Evolutionary conservation across 495 filamentous ascomycete species (phyloP).

Genomic region (Aspergillus diversus): DNA sequence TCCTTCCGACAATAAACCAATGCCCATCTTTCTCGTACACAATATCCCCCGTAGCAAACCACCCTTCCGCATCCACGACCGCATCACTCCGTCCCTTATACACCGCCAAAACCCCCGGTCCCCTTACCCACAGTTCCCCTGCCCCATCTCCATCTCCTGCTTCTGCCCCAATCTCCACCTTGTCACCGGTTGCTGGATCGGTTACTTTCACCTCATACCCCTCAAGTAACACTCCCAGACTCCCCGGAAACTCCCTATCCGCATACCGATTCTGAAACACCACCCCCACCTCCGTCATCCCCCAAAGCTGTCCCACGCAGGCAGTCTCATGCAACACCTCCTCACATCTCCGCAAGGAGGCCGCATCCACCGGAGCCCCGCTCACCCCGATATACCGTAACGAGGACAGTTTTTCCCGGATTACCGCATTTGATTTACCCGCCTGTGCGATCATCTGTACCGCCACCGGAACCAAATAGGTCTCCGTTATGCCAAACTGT

Average conservation of each 20-base stretch:
- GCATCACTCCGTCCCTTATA: constrained; percentile 37
- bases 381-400: constrained; percentile 36
- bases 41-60: constrained; percentile 78
- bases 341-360: constrained; percentile 3
- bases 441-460: constrained; percentile 50
- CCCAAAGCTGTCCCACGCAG: constrained; percentile 11
- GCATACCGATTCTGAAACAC: constrained; percentile 33
- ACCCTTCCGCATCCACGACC: constrained; percentile 55
- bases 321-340: constrained; percentile 5
- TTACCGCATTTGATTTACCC: constrained; percentile 31
- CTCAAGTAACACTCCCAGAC: constrained; percentile 70
- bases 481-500: constrained; percentile 60
- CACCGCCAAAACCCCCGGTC: constrained; percentile 29
- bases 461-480: constrained; percentile 60
- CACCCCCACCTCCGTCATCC: constrained; percentile 51
- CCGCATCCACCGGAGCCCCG: constrained; percentile 12
- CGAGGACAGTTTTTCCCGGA: constrained; percentile 44
- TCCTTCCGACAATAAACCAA: constrained; percentile 73
- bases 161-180: constrained; percentile 41
- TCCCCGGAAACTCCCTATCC: constrained; percentile 35
- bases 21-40: constrained; percentile 55
- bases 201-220: constrained; percentile 56
- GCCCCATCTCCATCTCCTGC: constrained; percentile 40
- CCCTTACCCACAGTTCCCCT: constrained; percentile 55
- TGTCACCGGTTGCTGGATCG: too few relatives aligned